Conservation (phyloP, 345 rosid genomes). For the Citropsis articulata region DNA sequence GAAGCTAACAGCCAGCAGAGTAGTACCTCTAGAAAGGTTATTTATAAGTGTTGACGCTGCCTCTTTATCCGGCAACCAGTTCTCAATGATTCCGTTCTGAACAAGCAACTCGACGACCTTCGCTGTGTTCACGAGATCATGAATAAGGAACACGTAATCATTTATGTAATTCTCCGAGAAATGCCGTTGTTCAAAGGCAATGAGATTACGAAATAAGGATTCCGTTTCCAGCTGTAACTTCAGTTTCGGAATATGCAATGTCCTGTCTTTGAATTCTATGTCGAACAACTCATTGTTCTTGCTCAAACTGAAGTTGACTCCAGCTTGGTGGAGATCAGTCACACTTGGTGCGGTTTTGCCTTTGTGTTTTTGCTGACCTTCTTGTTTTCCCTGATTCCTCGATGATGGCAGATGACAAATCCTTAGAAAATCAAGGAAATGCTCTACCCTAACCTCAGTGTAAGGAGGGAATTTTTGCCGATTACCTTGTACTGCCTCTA, state of each 20-base stretch:
- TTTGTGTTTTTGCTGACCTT: background rate
- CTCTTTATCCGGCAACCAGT: background rate
- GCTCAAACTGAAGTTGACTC: slow-evolving; percentile 12
- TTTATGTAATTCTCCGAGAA: no score
- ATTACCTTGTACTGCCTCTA: background rate
- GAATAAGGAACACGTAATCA: background rate
- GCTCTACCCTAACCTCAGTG: background rate
- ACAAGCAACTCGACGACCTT: slow-evolving; percentile 19
- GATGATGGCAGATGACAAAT: background rate
- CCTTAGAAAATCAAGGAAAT: background rate
- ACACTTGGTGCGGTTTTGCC: no score
- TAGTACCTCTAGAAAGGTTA: no score
- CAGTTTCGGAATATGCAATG: background rate
- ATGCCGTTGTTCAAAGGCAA: no score
- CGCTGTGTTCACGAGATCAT: slow-evolving; percentile 3
- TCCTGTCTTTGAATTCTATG: slow-evolving; percentile 1
- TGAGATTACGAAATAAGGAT: background rate
- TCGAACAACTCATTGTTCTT: slow-evolving; percentile 7
- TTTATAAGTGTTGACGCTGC: no score
- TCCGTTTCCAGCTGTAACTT: background rate
- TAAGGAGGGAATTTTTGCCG: background rate
- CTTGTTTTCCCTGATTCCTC: background rate
- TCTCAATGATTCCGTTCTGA: background rate
- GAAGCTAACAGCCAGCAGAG: no score
- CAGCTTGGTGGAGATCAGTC: slow-evolving; percentile 21